Evolutionary conservation across 768 basidiomycete genomes (phyloP), one percentile per base, ranked within the genome.

Genomic region (Collybia mongolica): DNA sequence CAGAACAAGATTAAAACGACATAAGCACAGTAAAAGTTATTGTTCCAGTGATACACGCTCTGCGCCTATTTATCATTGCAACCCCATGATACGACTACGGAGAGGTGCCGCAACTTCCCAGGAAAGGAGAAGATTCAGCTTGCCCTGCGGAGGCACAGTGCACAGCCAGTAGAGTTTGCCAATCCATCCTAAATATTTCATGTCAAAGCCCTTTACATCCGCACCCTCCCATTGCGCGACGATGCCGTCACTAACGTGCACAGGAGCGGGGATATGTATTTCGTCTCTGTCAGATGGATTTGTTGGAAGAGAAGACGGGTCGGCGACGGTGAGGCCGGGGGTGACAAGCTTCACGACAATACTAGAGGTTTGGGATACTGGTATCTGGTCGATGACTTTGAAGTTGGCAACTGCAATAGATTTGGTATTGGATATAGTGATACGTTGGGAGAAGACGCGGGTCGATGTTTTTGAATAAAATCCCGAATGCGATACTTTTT

Each of bases 101-200:
- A 54, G 54, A 7, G 71, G 70, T 14, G 65, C 59, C 2, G 62
- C 55, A 4, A 74, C 66, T 53, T 74, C 73, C 60, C 67, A 75
- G 35, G 70, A 64, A 48, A 74, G 39, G 23, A 58, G 35, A 24
- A 72, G 46, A 24, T 62, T 64, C 1, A 73, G 19, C 52, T 66
- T 72, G 5, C 57, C 64, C 54, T 71, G 68, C 12, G 65, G 47
- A 1, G 66, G 64, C 7, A 73, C 55, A 6, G 56, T 28, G 28
- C 66, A 69, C 20, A 65, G 44, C 70, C 72, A 72, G 39, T 60
- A 55, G 35, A 73, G 56, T 53, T 61, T 68, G 12, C 70, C 67
- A 29, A 70, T 64, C 39, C 53, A 62, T 3, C 70, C 71, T 12
- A 67, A 41, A 11, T 60, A 49, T 8, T 65, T 61, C 2, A 57